These are phyloP conservation scores for Diaporthe ilicicola DNA, from an alignment of 2,329 filamentous ascomycete species.

Conservation along the genomic window DNA sequence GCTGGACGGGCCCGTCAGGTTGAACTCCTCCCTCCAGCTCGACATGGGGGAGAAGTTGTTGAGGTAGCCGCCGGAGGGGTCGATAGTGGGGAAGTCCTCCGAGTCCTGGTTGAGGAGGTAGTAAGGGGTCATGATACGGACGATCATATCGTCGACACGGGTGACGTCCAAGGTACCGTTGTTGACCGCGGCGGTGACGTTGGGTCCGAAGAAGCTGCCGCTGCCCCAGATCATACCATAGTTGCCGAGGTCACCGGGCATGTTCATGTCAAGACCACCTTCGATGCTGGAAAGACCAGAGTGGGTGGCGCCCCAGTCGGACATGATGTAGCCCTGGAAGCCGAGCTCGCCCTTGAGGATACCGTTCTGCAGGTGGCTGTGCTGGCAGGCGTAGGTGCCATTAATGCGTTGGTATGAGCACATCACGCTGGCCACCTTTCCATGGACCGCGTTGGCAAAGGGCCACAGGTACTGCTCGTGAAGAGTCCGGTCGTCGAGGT, in stretches of 20 bases:
- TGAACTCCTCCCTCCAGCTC: constrained; percentile 51
- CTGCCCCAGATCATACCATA: constrained; percentile 42
- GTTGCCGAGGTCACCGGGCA: constrained; percentile 54
- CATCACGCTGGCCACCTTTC: constrained; percentile 70
- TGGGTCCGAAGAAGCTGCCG: constrained; percentile 54
- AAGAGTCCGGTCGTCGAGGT: constrained; percentile 75
- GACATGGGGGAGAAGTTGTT: constrained; percentile 58
- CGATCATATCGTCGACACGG: constrained; percentile 56
- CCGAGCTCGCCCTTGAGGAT: constrained; percentile 78
- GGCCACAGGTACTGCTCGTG: constrained; percentile 80
- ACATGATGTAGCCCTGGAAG: constrained; percentile 80
- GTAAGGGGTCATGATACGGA: constrained; percentile 64
- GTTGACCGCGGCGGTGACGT: constrained; percentile 55
- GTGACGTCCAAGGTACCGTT: constrained; percentile 53
- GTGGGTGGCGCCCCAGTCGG: constrained; percentile 65
- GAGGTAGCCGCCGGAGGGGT: constrained; percentile 56
- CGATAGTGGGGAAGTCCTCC: constrained; percentile 50
- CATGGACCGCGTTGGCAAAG: constrained; percentile 73
- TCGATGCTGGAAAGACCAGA: constrained; percentile 52
- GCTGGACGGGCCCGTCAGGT: constrained; percentile 54
- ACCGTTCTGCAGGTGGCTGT: constrained; percentile 75
- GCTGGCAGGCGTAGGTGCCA: constrained; percentile 80
- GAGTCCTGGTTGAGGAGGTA: constrained; percentile 58
- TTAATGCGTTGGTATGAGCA: constrained; percentile 79
- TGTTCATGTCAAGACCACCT: constrained; percentile 49